Evolutionary conservation across 371 early-diverging fungal genomes (phyloP), one percentile per base, ranked within the genome.

Genomic region (Coemansia sp.): DNA sequence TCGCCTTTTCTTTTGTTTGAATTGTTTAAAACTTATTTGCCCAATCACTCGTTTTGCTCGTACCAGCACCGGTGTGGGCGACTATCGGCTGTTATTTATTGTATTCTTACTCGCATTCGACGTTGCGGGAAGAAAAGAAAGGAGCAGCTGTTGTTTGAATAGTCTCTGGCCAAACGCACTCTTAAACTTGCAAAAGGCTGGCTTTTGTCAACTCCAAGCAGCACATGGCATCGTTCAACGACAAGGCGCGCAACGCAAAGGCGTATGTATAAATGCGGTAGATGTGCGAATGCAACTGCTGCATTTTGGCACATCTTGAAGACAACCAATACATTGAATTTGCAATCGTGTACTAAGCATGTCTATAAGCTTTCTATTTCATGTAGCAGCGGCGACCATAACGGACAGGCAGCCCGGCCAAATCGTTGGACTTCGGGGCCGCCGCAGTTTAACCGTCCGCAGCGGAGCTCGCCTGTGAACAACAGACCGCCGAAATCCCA

Each of bases 371-470:
- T 40, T 3, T 23, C 8, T 13, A 39, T 51, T 8, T 12, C 7
- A 15, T 24, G n/a, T 6, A 17, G 12, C 19, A 32, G 29, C 12
- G 44, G 48, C 29, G 52, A 12, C 39, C 46, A 21, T 23, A 28
- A 23, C 51, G 65, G 41, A 8, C 51, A 19, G 58, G 53, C 46
- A 3, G 56, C 40, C 13, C 53, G 61, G 69, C 23, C 54, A 11
- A 44, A 41, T 40, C 56, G 69, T 19, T 77, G 77, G 77, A 69
- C 54, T 41, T 51, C 77, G 7, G 77, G 77, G 0, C 73, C 77
- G 21, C 73, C 77, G 11, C 77, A 63, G 23, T 44, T 72, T 17
- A 36, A 40, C 17, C 69, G 76, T 11, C 21, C 62, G 9, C 55
- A 68, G 23, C 68, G 65, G 40, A 51, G 63, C 39, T 48, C 66